These are phyloP conservation scores for Fusarium humuli DNA, from an alignment of 2,329 filamentous ascomycete genomes.

Conservation along the genomic window DNA sequence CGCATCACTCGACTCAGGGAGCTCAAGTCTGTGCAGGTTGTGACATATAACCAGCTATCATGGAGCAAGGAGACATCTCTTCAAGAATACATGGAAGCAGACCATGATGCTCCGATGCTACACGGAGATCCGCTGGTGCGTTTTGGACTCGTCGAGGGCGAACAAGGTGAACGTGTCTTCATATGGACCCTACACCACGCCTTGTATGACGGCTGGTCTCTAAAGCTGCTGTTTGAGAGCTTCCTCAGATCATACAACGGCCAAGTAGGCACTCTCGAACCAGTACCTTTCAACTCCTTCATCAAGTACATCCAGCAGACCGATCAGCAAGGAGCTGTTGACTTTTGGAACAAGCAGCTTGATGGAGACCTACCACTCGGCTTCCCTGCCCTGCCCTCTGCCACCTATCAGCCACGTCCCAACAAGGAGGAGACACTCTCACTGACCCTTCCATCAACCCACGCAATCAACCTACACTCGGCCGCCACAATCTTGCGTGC, in stretches of 20 bases:
- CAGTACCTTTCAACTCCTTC: conserved; percentile 8
- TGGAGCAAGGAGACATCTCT: conserved; percentile 8
- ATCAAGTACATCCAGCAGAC: conserved; percentile 10
- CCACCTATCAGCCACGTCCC: conserved; percentile 9
- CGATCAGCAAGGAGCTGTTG: conserved; percentile 6
- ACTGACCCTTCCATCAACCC: conserved; percentile 7
- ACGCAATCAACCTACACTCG: background rate
- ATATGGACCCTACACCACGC: conserved; percentile 10
- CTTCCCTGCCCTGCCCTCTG: conserved; percentile 11
- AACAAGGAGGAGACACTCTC: conserved; percentile 8
- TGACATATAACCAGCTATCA: conserved; percentile 7
- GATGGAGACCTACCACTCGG: conserved; percentile 9
- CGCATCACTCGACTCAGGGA: conserved; percentile 5
- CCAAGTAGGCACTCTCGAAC: conserved; percentile 8
- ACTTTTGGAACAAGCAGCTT: conserved; percentile 9
- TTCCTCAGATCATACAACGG: conserved; percentile 9
- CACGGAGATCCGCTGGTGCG: conserved; percentile 6
- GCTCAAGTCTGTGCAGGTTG: conserved; percentile 10
- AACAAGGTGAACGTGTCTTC: conserved; percentile 7
- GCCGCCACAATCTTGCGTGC: conserved; percentile 10
- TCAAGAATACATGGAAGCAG: conserved; percentile 5
- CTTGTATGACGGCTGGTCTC: conserved; percentile 11
- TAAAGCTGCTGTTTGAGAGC: conserved; percentile 9
- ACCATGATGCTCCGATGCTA: conserved; percentile 7
- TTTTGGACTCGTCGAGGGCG: conserved; percentile 5